Evolutionary conservation across 2,329 filamentous ascomycete genomes (phyloP).

Genomic region (Tetracladium maxilliforme): DNA sequence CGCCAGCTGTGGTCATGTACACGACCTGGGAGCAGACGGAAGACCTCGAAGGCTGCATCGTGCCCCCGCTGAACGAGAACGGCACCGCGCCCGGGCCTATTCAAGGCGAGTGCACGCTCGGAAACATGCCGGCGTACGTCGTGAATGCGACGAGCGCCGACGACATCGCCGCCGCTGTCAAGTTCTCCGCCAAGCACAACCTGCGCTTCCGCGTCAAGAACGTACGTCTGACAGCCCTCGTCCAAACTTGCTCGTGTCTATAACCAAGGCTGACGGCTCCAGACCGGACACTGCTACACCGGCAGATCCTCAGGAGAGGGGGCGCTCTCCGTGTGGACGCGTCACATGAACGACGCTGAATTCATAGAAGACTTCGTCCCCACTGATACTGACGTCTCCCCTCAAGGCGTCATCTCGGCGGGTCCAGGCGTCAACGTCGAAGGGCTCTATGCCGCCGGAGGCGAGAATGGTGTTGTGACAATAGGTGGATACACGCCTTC

Average conservation of each 20-base stretch:
- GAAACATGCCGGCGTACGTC: slow-evolving; percentile 18
- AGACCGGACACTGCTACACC: slow-evolving; percentile 21
- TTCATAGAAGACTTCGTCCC: slow-evolving; percentile 5
- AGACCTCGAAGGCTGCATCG: too few relatives aligned
- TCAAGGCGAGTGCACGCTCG: slow-evolving; percentile 20
- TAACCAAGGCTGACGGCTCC: too few relatives aligned
- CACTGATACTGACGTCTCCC: slow-evolving; percentile 19
- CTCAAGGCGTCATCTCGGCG: slow-evolving; percentile 4
- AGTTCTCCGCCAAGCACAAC: slow-evolving; percentile 18
- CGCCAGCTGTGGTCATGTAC: too few relatives aligned
- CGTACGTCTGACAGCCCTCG: slow-evolving; percentile 33
- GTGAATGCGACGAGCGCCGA: slow-evolving; percentile 10
- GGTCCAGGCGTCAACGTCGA: slow-evolving; percentile 10
- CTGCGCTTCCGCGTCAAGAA: slow-evolving; percentile 33
- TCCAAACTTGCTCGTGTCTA: not conserved
- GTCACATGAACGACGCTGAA: slow-evolving; percentile 3
- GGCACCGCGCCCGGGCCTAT: too few relatives aligned
- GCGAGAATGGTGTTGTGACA: slow-evolving; percentile 21
- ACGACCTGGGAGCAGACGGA: too few relatives aligned
- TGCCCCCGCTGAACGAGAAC: too few relatives aligned
- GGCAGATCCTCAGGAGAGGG: slow-evolving; percentile 48
- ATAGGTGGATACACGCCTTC: slow-evolving; percentile 35
- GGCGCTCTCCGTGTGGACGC: slow-evolving; percentile 22
- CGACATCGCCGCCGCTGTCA: slow-evolving; percentile 15
- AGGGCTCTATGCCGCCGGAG: slow-evolving; percentile 10